These are phyloP conservation scores for Pleurotus sapidus DNA, from an alignment of 768 basidiomycete genomes.

Conservation along the genomic window DNA sequence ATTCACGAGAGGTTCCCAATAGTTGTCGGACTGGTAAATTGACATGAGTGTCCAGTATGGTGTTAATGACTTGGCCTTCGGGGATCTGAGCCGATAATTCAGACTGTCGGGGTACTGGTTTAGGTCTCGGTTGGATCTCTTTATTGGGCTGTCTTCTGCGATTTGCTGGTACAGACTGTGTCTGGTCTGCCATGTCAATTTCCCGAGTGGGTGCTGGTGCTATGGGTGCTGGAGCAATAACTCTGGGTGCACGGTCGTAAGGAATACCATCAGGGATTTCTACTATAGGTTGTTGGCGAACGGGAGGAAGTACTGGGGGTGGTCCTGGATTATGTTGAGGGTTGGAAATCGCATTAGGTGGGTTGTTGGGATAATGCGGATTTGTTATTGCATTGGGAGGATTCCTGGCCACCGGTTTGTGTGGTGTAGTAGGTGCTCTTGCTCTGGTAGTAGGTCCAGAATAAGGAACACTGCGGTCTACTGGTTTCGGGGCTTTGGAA, in stretches of 20 bases:
- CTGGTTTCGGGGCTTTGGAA: background rate
- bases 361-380: too few relatives aligned
- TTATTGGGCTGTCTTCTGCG: background rate
- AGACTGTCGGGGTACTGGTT: background rate
- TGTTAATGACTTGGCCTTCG: background rate
- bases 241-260: too few relatives aligned
- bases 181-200: background rate
- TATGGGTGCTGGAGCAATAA: too few relatives aligned
- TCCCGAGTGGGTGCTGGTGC: background rate
- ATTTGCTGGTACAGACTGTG: background rate
- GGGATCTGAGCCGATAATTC: slow-evolving; percentile 1
- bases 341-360: too few relatives aligned
- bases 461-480: background rate
- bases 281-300: background rate
- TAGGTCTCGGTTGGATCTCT: too few relatives aligned
- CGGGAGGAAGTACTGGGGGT: background rate
- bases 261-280: background rate
- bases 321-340: background rate
- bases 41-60: slow-evolving; percentile 2
- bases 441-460: background rate
- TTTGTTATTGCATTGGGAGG: too few relatives aligned
- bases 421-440: background rate
- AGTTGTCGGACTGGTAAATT: background rate
- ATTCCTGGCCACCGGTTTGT: background rate
- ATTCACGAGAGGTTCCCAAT: background rate